phyloP scores from a whole-genome alignment of 2,329 filamentous ascomycete genomes.

The Alternaria conjuncta region DNA sequence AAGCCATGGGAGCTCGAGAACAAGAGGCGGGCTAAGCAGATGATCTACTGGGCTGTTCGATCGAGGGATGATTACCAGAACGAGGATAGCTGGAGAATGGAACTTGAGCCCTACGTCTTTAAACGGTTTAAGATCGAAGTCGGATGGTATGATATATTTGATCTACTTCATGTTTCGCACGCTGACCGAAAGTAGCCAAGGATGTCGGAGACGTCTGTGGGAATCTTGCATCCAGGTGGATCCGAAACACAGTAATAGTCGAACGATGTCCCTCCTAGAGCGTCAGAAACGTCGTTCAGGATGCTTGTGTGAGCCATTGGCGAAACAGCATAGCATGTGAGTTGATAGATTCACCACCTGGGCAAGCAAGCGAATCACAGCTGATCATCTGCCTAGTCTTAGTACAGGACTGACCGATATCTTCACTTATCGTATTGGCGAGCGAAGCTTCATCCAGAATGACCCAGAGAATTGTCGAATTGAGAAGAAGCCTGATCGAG shows the following conservation, averaged over 20 bases:
- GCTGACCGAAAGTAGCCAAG: background rate
- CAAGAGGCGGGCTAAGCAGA: conserved; percentile 9
- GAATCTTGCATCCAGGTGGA: conserved; percentile 1
- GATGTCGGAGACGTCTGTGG: conserved; percentile 1
- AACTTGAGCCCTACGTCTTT: conserved; percentile 17
- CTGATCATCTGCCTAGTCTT: conserved; percentile 1
- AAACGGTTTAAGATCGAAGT: conserved; percentile 27
- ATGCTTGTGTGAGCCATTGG: conserved; percentile 15
- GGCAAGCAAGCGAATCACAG: background rate
- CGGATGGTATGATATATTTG: conserved; percentile 18
- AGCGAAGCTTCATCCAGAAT: conserved; percentile 2
- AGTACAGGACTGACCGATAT: conserved; percentile 15
- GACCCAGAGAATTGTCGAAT: background rate
- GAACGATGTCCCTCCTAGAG: conserved; percentile 7
- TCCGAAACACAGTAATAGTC: conserved; percentile 11
- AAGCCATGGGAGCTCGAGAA: conserved; percentile 19
- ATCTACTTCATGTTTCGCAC: background rate
- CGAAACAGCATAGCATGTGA: conserved; percentile 4
- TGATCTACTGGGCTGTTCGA: background rate
- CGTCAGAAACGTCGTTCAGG: conserved; percentile 15
- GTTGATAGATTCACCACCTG: background rate
- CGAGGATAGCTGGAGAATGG: conserved; percentile 19
- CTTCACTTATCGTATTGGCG: conserved; percentile 15
- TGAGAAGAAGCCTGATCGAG: conserved; percentile 20
- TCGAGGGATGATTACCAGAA: conserved; percentile 6